A percentile compares a stretch with the other conserved stretches of the same genome.
Conservation (phyloP, 208 protist species). For the Jaenimonas drosophilae region DNA sequence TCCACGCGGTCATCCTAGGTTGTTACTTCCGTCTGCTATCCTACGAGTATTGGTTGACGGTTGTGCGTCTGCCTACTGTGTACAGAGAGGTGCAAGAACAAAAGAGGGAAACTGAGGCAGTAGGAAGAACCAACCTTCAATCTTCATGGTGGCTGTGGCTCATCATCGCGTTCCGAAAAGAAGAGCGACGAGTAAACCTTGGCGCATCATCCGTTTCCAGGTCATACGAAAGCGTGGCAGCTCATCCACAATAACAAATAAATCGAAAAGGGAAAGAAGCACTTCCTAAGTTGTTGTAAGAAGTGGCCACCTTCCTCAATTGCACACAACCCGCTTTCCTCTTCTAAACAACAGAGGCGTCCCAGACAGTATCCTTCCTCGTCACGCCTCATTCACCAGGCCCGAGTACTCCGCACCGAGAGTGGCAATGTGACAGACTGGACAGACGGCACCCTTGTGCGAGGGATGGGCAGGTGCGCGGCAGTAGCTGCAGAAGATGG, state of each 20-base stretch:
- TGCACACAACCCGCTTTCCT: not conserved
- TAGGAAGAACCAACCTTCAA: too few species aligned
- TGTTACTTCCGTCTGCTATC: too few species aligned
- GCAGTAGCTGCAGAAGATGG: constrained; percentile 91
- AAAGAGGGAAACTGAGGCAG: too few species aligned
- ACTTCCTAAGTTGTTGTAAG: too few species aligned
- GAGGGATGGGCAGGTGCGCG: constrained; percentile 59
- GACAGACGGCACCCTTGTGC: constrained; percentile 55
- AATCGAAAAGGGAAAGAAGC: constrained; percentile 6
- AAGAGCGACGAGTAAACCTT: too few species aligned
- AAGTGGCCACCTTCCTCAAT: constrained; percentile 2
- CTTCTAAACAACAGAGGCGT: not conserved
- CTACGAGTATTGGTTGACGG: too few species aligned
- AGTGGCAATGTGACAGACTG: constrained; percentile 56
- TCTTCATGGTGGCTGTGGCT: too few species aligned
- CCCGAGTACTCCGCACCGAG: constrained; percentile 64
- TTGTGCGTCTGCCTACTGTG: too few species aligned
- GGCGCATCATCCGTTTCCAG: too few species aligned
- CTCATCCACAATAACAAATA: not conserved
- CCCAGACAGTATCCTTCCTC: not conserved
- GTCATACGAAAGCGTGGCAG: not conserved
- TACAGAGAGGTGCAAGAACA: too few species aligned
- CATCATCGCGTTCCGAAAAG: too few species aligned
- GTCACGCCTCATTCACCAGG: constrained; percentile 27
- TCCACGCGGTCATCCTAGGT: constrained; percentile 63